Base-by-base conservation (phyloP, 805 yeast genomes). In the Diddensiella caesifluorescens region DNA sequence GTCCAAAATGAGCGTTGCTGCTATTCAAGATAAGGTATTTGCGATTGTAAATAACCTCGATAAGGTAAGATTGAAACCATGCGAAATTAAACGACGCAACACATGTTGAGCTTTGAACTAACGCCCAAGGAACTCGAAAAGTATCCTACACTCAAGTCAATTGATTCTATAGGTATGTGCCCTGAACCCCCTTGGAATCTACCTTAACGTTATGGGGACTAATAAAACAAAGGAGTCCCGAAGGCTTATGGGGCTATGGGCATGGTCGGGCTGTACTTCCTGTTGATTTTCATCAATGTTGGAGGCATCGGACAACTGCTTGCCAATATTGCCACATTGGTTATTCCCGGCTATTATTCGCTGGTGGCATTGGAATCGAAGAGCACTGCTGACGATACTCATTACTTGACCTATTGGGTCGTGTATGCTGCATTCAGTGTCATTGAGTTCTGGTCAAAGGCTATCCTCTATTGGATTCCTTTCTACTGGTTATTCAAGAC, bases 401-500 rank as follows among this genome's bases (percentile, higher is more conserved):
- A 83, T 62, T 77, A 85, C 61, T 75, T 92, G 37, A 85, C 97
- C 10, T 92, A 92, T 73, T 92, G 98, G 98, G 96, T 92, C 45
- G 95, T 92, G n/a, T 92, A 85, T 61, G 95, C 96, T 12, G 79
- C 80, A 55, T 77, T 92, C 69, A 86, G 80, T 63, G 89, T 92
- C 40, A 62, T 87, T 57, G 99, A 92, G 70, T 92, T 87, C 75
- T 92, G 97, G 97, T 80, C 95, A 41, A 77, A 79, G 58, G 83
- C 96, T 27, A 82, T 92, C 56, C 73, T 90, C 46, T 88, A 88
- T 75, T 86, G 96, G 95, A 68, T 92, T 53, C 98, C 99, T 58
- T 88, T 92, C 62, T 92, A 92, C 75, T 92, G 89, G 79, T 77
- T 92, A 59, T 73, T 92, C 71, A 92, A 92, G 78, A 85, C 96